Evolutionary conservation across 176 grass and related monocot genomes (phyloP), one percentile per base, ranked within the genome.

Genomic region (Carex scoparia): DNA sequence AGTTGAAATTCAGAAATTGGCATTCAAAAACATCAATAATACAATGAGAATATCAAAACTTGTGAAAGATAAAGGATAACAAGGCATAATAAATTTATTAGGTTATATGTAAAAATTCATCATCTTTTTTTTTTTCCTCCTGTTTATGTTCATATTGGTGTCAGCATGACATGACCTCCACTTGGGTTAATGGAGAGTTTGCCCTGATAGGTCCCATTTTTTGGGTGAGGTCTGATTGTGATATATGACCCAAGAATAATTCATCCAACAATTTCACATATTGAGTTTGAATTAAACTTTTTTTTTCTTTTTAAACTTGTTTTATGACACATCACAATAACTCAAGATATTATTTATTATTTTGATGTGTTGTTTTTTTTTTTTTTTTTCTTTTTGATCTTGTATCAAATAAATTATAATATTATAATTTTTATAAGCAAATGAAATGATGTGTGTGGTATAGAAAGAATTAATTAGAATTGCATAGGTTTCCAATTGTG

Each of bases 401-500:
- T 61, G 14, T 27, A 35, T 56, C n/a, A 55, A 53, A 65, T 23
- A 58, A 40, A 65, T 30, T 61, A 16, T 6, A 19, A 61, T 61
- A 6, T 61, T 61, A 61, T 61, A 61, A 18, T 18, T 59, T 59
- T 18, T 14, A 18, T 59, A 4, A 59, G 16, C 16, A 49, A 60
- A 23, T 23, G 23, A 23, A 23, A 23, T 23, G 23, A 23, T 23
- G 23, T 23, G 23, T 23, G 23, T 23, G 23, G 23, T 23, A 23
- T 23, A 23, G 23, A 23, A 23, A 23, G 23, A 23, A 23, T 23
- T 23, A 23, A 23, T 23, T 44, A 40, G 44, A 81, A 87, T 86
- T 64, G 68, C 79, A 68, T 70, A 63, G 44, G 58, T 33, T 60
- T 84, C 70, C 79, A 82, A 44, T 83, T 82, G 42, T 87, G 90